Evolutionary conservation across 805 yeast species (phyloP), one percentile per base, ranked within the genome.

Genomic region (Metschnikowia dekortorum): DNA sequence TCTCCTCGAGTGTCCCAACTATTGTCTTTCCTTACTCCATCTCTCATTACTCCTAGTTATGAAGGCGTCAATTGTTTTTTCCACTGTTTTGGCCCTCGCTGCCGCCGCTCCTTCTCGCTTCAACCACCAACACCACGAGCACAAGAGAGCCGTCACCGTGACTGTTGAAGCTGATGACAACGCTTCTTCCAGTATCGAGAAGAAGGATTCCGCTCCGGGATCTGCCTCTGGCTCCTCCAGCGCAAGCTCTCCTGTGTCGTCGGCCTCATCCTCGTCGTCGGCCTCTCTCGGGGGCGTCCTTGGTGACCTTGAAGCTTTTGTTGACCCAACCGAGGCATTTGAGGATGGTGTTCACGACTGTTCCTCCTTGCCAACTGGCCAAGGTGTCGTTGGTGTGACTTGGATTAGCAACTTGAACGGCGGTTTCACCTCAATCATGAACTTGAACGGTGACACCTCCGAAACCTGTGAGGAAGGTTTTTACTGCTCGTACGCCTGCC

Each of bases 401-500:
- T 58, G 61, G 61, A 52, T 58, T 33, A 51, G 55, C 42, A 70
- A 67, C 46, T 65, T 66, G 57, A 50, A 48, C 53, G 78, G 78
- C 55, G 78, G 78, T 43, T 74, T 67, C 72, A 60, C 78, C 34
- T 68, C 76, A 52, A 65, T 74, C 52, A 67, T 67, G 70, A 73
- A 80, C 58, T 66, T 76, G 53, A 66, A 83, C 43, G 79, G 82
- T 53, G 78, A 79, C 49, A 67, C 77, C 54, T 67, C 75, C 14
- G 55, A 70, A 43, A 58, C 61, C 18, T 84, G 90, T 74, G 61
- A 71, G 55, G 85, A 83, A 53, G 90, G 87, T 44, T 77, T 74
- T 65, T 84, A 83, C 76, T 84, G 90, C 67, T 84, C 89, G 47
- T 84, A 84, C 65, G 88, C 89, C 48, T 84, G 90, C 68, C 85